phyloP scores from a whole-genome alignment of 2,329 filamentous ascomycete genomes.

The Escovopsis sp. region DNA sequence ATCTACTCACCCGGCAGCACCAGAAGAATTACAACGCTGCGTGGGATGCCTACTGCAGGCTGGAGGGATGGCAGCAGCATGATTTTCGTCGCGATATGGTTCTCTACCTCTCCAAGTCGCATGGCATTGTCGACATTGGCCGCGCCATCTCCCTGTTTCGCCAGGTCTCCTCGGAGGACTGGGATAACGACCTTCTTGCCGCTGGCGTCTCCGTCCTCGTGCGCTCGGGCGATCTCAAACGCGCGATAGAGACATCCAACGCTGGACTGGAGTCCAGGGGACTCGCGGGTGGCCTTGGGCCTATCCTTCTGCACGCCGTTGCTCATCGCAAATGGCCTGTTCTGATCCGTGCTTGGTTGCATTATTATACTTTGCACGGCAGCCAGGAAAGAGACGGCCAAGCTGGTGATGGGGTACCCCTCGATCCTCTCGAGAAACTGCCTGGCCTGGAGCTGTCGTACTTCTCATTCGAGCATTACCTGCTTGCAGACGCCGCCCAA shows the following conservation, averaged over 20 bases:
- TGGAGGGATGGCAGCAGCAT: constrained; percentile 18
- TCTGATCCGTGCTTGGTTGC: constrained; percentile 22
- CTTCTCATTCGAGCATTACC: constrained; percentile 19
- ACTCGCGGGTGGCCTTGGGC: constrained; percentile 27
- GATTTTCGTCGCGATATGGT: constrained; percentile 21
- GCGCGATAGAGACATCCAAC: constrained; percentile 27
- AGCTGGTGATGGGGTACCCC: constrained; percentile 7
- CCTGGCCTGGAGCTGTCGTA: constrained; percentile 17
- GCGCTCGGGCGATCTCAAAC: constrained; percentile 21
- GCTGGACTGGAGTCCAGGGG: constrained; percentile 19
- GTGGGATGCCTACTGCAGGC: constrained; percentile 28
- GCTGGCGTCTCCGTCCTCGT: constrained; percentile 28
- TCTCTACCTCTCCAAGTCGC: constrained; percentile 27
- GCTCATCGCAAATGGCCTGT: constrained; percentile 20
- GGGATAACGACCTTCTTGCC: constrained; percentile 26
- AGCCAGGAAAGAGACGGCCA: constrained; percentile 2
- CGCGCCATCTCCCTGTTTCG: constrained; percentile 31
- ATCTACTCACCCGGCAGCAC: constrained; percentile 12
- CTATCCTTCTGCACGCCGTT: constrained; percentile 28
- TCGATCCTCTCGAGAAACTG: constrained; percentile 13
- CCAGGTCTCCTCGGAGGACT: constrained; percentile 19
- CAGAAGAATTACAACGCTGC: constrained; percentile 23
- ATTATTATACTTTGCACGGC: constrained; percentile 15
- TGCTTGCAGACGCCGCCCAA: constrained; percentile 14
- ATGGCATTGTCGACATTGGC: constrained; percentile 27